Percentiles rank a stretch among this genome's conserved stretches.
phyloP scores from a whole-genome alignment of 306 rosid species.

The Casuarina cunninghamiana region DNA sequence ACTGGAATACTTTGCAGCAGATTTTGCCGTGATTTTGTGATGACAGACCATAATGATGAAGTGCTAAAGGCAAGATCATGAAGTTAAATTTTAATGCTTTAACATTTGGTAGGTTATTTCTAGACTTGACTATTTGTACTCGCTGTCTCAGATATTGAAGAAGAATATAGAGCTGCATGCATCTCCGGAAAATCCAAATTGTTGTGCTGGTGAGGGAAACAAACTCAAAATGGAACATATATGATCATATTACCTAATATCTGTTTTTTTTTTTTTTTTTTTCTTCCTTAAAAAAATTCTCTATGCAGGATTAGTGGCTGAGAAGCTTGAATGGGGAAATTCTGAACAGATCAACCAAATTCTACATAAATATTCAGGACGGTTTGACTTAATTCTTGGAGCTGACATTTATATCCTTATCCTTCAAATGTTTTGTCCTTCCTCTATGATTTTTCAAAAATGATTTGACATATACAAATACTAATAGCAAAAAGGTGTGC shows the following conservation, averaged over 20 bases:
- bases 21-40: constrained; percentile 72
- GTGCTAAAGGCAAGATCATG: constrained; percentile 73
- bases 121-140: constrained; percentile 29
- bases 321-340: constrained; percentile 93
- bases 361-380: constrained; percentile 57
- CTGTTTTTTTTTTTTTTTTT: not conserved
- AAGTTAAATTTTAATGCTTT: constrained; percentile 22
- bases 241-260: constrained; percentile 14
- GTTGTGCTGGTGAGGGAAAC: constrained; percentile 55
- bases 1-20: constrained; percentile 85
- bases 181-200: constrained; percentile 45
- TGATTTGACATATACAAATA: not conserved
- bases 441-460: constrained; percentile 21
- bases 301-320: constrained; percentile 63
- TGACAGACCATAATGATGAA: constrained; percentile 93
- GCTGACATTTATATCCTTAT: constrained; percentile 90
- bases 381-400: constrained; percentile 85
- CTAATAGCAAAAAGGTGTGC: not conserved
- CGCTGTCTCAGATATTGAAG: constrained; percentile 66
- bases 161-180: constrained; percentile 82
- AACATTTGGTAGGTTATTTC: constrained; percentile 23
- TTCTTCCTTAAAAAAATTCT: too few species aligned
- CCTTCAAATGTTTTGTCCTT: constrained; percentile 5
- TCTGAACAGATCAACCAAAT: constrained; percentile 59
- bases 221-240: constrained; percentile 12